Base-by-base conservation (phyloP, 768 basidiomycete species). In the Epithele typhae region DNA sequence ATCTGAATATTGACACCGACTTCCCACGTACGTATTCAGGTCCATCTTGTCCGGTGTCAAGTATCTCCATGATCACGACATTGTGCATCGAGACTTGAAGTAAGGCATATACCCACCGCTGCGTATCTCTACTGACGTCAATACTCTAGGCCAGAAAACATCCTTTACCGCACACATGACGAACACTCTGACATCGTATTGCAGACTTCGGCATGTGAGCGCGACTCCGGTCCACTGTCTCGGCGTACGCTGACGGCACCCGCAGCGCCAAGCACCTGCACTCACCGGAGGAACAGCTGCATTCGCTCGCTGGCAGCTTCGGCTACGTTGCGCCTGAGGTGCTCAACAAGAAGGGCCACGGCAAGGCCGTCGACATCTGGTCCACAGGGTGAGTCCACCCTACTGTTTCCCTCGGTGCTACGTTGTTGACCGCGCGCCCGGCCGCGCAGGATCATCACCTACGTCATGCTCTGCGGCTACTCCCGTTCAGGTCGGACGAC, bases 71-170 rank as follows among this genome's bases (percentile, higher is more conserved):
- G 75, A 84, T 2, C 81, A 97, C 59, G 85, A 89, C 49, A 92
- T 99, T 53, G 96, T 98, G 15, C 96, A 99, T 61, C 81, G 96
- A 3, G 95, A 99, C 61, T 78, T 99, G 51, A 98, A 97, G 87
- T 90, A 45, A 21, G 74, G 37, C 15, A 25, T 25, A 23, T 12
- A 10, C 10, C 25, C 25, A n/a, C n/a, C n/a, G n/a, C n/a, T n/a
- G n/a, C n/a, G n/a, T 30, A 30, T 14, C 7, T 30, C 27, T 30
- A 30, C 27, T 30, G 7, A 30, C 7, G 27, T 30, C 40, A 14
- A 17, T n/a, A 38, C 18, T 15, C 5, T 51, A 92, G 87, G 64
- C 96, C 96, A 0, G 96, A 99, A 67, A 98, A 98, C 62, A 94
- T 99, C 49, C 74, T 99, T 3, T 97, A 92, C 62, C 81, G 89